Evolutionary conservation across 179 eudicot genomes (phyloP), one percentile per base, ranked within the genome.

Genomic region (Spinacia oleracea): DNA sequence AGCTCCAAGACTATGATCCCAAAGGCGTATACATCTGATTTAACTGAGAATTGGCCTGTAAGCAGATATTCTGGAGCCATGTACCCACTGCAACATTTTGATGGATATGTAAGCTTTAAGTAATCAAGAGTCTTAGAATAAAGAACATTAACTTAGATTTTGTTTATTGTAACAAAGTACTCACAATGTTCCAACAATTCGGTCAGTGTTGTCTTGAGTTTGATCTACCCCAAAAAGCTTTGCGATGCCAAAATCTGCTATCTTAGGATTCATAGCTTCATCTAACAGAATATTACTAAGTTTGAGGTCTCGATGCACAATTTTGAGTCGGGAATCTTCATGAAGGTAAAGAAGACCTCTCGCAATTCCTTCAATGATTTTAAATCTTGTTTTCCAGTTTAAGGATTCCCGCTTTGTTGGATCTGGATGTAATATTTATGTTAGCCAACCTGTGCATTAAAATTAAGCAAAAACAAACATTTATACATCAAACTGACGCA

Each of bases 301-400:
- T 46, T 76, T 76, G 40, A 64, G 78, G 63, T 75, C 70, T 27
- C 70, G 70, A 60, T 75, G 78, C 3, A 75, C 78, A 62, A 75
- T 62, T 58, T 75, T 75, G 38, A 62, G 70, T 27, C 70, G 56
- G 62, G 53, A 60, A 75, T 75, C 70, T 75, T 75, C 78, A 76
- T 76, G 72, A 31, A 76, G 78, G 45, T 76, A 64, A 20, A 76
- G 72, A 64, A 76, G 78, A 21, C 78, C 78, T 76, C 32, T 76
- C 9, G 76, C 76, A 51, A 73, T 55, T n/a, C 76, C 65, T 20
- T 10, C 29, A 31, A 76, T 76, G 31, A 76, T 64, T 16, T 32
- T 32, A 7, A 76, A 64, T 64, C 78, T 63, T 46, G 60, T 62
- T 4, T 16, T 76, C 72, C 78, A 76, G 14, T 21, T 8, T 5